A percentile compares a stretch with the other conserved stretches of the same genome.
Evolutionary conservation across 768 basidiomycete genomes (phyloP).

Genomic region (Phanerochaete sordida): DNA sequence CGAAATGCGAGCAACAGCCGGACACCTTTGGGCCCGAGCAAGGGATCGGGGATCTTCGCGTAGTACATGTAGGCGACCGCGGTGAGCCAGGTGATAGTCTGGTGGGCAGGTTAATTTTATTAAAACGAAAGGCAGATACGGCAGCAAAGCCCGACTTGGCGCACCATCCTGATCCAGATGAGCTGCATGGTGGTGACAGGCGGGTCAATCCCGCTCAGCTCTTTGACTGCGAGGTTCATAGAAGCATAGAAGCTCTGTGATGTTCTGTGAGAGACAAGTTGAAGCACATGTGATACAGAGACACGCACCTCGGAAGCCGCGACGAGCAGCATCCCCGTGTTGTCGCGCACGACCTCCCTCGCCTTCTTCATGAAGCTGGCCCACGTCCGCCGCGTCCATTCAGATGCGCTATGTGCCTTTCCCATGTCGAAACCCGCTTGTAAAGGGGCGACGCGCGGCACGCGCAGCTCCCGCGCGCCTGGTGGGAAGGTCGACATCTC

Average conservation of each 20-base stretch:
- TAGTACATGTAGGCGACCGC: slow-evolving; percentile 50
- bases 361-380: background rate
- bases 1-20: slow-evolving; percentile 52
- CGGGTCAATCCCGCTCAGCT: slow-evolving; percentile 50
- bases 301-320: background rate
- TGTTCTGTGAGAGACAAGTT: background rate
- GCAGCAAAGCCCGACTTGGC: slow-evolving; percentile 8
- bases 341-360: background rate
- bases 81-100: slow-evolving; percentile 51
- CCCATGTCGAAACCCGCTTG: background rate
- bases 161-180: slow-evolving; percentile 57
- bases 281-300: no score
- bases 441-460: background rate
- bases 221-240: slow-evolving; percentile 64
- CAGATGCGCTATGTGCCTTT: background rate
- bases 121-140: background rate
- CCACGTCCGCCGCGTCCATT: background rate
- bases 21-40: slow-evolving; percentile 68
- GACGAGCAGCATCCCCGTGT: background rate
- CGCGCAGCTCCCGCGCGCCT: background rate
- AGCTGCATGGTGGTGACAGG: slow-evolving; percentile 58
- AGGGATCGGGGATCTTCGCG: slow-evolving; percentile 50
- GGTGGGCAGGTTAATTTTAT: background rate
- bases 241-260: slow-evolving; percentile 42
- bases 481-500: background rate